Base-by-base conservation (phyloP, 108 stramenopile species). In the Thalassiosira profunda region DNA sequence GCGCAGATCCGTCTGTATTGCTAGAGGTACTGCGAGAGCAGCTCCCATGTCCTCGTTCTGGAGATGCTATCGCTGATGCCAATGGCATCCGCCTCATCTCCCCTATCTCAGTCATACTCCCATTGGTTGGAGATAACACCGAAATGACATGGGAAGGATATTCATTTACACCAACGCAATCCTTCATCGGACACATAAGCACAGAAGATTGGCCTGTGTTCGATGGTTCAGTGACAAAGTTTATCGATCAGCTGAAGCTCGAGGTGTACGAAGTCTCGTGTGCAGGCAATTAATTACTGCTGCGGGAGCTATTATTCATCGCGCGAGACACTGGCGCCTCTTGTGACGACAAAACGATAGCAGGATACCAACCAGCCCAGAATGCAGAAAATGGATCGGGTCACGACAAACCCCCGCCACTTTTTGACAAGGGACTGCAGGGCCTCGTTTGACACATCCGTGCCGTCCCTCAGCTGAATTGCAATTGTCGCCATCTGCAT, bases 151-250 rank as follows among this genome's bases (percentile, higher is more conserved):
- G 41, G 79, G 48, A 46, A 21, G 45, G 56, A 26, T 68, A 58
- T 63, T 52, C 28, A 5, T 76, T 79, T 47, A 40, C 45, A 36
- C 63, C 33, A 56, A 26, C 67, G 11, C 6, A 58, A 34, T 41
- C 40, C 37, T 48, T 67, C 54, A 34, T 55, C 56, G 68, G 68
- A 8, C 89, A 90, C 61, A 37, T 90, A 0, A 76, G 76, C 5
- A 90, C 89, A 9, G 89, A 90, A 63, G 84, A 90, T 51, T 84
- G 84, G 64, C 89, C 89, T n/a, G 11, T 45, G 9, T 72, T 68
- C 34, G 52, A 56, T 40, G 66, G 54, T 28, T 58, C 76, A 24
- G 21, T 81, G 18, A 9, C 11, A 30, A 53, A 55, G 14, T 74
- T 80, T 25, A 0, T 79, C 18, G 6, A 41, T 10, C 54, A 67